Evolutionary conservation across 2,329 filamentous ascomycete species (phyloP), one percentile per base, ranked within the genome.

Genomic region (Diaporthe sp.): DNA sequence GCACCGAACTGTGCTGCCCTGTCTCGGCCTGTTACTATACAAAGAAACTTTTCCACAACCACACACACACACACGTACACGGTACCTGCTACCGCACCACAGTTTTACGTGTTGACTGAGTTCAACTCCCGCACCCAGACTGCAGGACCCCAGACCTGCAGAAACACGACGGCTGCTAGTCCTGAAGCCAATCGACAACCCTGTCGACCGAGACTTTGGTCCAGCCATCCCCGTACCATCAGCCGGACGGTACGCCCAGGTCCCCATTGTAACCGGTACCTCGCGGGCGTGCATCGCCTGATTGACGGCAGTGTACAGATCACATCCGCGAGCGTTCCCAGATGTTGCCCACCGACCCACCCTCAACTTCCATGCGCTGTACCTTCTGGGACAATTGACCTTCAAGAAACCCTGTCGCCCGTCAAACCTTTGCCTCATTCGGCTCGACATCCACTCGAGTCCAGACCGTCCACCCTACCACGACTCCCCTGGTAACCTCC

Each of bases 281-380:
- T 72, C n/a, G 44, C 34, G 46, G 65, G 13, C 46, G 17, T 53
- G 42, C 71, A 62, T 61, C 70, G 74, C 61, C 65, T 68, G 67
- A 76, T 67, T 67, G 75, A 75, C 75, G 58, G 70, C 70, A 75
- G 71, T 70, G 71, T 76, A 71, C 75, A 74, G 53, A 65, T 72
- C 73, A 55, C 60, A 46, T 67, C 75, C 73, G 72, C 58, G 60
- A 55, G 28, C 55, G 70, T 71, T 74, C 62, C 61, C 65, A 74
- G 49, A 74, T 76, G 72, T 44, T 68, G 65, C 68, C 60, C 75
- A 71, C 65, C 57, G 68, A 68, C 73, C 73, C 73, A 75, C 73
- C 31, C 71, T 39, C 34, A 62, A 62, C 72, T 73, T 73, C 71
- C 71, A 51, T 71, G 62, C 62, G 53, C 55, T 71, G 75, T 76